Conservation (phyloP, 2,329 filamentous ascomycete species). For the Diaporthe capsici region DNA sequence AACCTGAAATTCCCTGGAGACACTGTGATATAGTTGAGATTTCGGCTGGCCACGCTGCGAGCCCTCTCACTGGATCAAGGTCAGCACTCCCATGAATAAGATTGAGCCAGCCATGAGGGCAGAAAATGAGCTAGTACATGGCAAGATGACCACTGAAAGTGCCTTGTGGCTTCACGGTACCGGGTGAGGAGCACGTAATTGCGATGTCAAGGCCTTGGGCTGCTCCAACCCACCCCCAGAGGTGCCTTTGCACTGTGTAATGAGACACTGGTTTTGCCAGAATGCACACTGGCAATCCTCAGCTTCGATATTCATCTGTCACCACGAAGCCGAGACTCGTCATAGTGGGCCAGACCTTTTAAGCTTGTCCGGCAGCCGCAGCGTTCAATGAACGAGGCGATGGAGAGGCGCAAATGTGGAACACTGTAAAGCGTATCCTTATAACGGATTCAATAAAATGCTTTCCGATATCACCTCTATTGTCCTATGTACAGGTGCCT, state of each 20-base stretch:
- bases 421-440: background rate
- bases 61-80: no score
- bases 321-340: background rate
- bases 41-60: no score
- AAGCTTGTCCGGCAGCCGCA: background rate
- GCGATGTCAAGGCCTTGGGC: no score
- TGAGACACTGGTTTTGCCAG: background rate
- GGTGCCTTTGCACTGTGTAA: background rate
- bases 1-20: no score
- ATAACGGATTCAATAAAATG: background rate
- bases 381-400: background rate
- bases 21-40: no score
- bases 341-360: background rate
- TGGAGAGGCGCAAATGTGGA: background rate
- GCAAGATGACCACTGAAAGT: no score
- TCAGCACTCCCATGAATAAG: no score
- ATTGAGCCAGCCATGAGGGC: no score
- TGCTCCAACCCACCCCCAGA: no score
- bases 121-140: no score
- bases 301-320: background rate
- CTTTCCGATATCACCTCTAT: slow-evolving; percentile 9
- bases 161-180: no score
- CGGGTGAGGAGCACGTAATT: no score
- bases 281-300: background rate
- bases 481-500: slow-evolving; percentile 42